Evolutionary conservation across 352 stramenopile genomes (phyloP), one percentile per base, ranked within the genome.

Genomic region (Phytopythium mirpurense): DNA sequence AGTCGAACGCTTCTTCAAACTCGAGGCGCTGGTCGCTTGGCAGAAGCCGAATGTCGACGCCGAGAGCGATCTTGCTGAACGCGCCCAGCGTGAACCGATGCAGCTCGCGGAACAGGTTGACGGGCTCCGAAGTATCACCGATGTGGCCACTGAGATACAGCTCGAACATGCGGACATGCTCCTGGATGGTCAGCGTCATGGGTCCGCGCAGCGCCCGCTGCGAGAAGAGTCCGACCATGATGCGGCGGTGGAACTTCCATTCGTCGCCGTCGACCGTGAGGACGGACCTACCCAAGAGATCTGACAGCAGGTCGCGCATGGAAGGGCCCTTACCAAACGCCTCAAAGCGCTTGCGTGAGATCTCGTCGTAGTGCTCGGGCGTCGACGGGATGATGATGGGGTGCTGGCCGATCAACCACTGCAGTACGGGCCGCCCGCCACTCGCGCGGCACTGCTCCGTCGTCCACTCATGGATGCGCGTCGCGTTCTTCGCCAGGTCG

Each of bases 211-310:
- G 49, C 26, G 49, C 54, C 3, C 49, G 45, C 54, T 35, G 34
- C 19, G 27, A 53, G 44, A 60, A 60, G 37, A 60, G 41, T 5
- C 35, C 27, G 12, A 23, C 40, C 15, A 54, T 34, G 29, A 41
- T 34, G 23, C 47, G 47, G 38, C 70, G 61, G 49, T 81, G 70
- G 19, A 56, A 24, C 27, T 61, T 57, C 70, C 70, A 81, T 21
- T 43, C 38, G 46, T 40, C 34, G n/a, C 32, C 38, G 41, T 48
- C 29, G 11, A 36, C 46, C 21, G 47, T 35, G 55, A 61, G 51
- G 40, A 61, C 49, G 29, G 42, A 46, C 14, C 50, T 14, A 19
- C 55, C 55, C 32, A 61, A 16, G 14, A 61, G 29, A 38, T 61
- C 55, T 9, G 7, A 6, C 32, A 61, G 35, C 8, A 38, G 26